Percentiles rank a stretch among this genome's conserved stretches.
Conservation (phyloP, 148 eudicot genomes). For the Drosera capensis region DNA sequence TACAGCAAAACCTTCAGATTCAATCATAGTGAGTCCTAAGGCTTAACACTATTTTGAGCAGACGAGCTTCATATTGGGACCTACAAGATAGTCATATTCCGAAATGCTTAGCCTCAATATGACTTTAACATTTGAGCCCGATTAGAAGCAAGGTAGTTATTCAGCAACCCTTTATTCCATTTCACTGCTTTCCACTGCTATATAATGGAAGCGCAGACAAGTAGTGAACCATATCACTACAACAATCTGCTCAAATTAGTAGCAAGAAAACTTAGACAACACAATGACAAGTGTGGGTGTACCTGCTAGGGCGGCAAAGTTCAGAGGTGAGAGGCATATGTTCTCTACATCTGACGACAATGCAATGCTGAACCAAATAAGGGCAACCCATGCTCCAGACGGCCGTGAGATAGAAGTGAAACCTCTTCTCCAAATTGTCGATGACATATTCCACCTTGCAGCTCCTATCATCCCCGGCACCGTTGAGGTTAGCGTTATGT, state of each 20-base stretch:
- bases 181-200: slow-evolving; percentile 8
- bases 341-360: slow-evolving; percentile 50
- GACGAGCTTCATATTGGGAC: slow-evolving; percentile 6
- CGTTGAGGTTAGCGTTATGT: slow-evolving; percentile 10
- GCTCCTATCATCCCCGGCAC: slow-evolving; percentile 16
- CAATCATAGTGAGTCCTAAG: slow-evolving; percentile 1
- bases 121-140: slow-evolving; percentile 6
- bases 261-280: background rate
- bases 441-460: slow-evolving; percentile 45
- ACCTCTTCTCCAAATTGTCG: slow-evolving; percentile 41
- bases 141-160: slow-evolving; percentile 49
- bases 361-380: slow-evolving; percentile 50
- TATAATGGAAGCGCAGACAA: slow-evolving; percentile 6
- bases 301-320: slow-evolving; percentile 17
- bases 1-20: no score
- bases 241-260: background rate
- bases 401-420: slow-evolving; percentile 44
- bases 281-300: slow-evolving; percentile 16
- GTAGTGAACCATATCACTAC: background rate
- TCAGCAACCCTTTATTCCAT: slow-evolving; percentile 25
- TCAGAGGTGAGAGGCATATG: slow-evolving; percentile 30
- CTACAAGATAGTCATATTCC: slow-evolving; percentile 9
- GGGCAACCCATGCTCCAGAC: slow-evolving; percentile 48
- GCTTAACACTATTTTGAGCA: slow-evolving; percentile 1
- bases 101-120: slow-evolving; percentile 14